Percentiles rank a stretch among this genome's conserved stretches.
phyloP scores from a whole-genome alignment of 2,329 filamentous ascomycete genomes.

The Penicillium sp. region DNA sequence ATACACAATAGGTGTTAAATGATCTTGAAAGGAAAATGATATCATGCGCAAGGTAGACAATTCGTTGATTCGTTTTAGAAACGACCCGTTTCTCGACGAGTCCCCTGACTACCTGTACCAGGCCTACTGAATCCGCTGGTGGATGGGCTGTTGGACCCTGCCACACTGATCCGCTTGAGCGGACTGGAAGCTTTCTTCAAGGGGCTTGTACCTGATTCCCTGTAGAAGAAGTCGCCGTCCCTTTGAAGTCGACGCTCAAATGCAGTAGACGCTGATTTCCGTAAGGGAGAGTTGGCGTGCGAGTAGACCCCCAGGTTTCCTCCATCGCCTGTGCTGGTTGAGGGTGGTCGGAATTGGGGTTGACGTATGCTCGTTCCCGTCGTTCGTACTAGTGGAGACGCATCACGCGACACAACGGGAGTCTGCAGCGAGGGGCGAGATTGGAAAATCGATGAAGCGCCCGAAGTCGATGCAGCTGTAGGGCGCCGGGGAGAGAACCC shows the following conservation, averaged over 20 bases:
- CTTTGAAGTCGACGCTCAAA: constrained; percentile 46
- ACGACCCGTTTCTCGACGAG: constrained; percentile 36
- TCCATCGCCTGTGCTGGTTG: constrained; percentile 60
- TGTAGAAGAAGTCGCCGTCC: constrained; percentile 42
- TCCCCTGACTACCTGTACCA: constrained; percentile 28
- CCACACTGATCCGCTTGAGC: constrained; percentile 48
- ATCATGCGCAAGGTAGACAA: constrained; percentile 2
- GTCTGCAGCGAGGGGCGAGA: constrained; percentile 38
- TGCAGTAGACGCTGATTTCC: constrained; percentile 72
- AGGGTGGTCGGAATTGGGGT: constrained; percentile 56
- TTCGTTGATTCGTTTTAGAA: constrained; percentile 28
- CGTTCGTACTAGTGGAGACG: constrained; percentile 48
- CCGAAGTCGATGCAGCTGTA: constrained; percentile 49
- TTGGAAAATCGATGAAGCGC: constrained; percentile 39
- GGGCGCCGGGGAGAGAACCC: constrained; percentile 44
- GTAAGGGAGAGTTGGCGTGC: constrained; percentile 80
- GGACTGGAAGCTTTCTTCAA: constrained; percentile 46
- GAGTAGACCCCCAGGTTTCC: constrained; percentile 80
- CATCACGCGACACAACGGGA: constrained; percentile 52
- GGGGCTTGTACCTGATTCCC: constrained; percentile 41
- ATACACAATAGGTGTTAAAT: constrained; percentile 6
- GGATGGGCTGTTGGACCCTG: constrained; percentile 37
- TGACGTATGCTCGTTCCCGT: constrained; percentile 56
- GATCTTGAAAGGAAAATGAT: constrained; percentile 4
- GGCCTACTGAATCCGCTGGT: constrained; percentile 38